These are phyloP conservation scores for Trifolium pratense DNA, from an alignment of 306 rosid species.

Conservation along the genomic window DNA sequence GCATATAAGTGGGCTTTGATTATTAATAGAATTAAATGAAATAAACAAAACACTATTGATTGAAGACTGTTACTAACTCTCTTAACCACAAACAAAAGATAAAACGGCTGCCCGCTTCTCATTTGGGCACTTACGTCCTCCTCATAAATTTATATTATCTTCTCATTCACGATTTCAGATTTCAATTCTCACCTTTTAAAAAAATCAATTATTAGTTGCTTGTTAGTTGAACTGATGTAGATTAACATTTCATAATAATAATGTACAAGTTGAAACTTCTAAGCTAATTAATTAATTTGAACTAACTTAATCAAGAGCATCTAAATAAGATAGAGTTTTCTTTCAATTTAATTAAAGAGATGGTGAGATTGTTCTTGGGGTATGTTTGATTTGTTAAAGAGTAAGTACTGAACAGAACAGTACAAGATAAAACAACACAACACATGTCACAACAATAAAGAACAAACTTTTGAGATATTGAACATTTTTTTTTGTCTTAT, in stretches of 20 bases:
- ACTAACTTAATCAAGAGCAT: no score
- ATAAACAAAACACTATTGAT: neutral
- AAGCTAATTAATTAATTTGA: neutral
- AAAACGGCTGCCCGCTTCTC: slow-evolving; percentile 22
- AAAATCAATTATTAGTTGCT: neutral
- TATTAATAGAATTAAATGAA: neutral
- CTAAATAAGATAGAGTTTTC: no score
- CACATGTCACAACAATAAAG: no score
- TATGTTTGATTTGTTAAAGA: no score
- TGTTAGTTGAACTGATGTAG: neutral
- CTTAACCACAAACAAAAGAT: neutral
- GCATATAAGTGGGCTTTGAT: neutral
- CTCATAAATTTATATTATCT: slow-evolving; percentile 7
- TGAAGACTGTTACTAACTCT: neutral
- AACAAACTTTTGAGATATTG: no score
- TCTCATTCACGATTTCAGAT: slow-evolving; percentile 4
- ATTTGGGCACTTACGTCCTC: slow-evolving; percentile 10
- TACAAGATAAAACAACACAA: no score
- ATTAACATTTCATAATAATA: neutral
- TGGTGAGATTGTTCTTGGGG: no score
- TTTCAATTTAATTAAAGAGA: no score
- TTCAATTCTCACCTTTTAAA: slow-evolving; percentile 1
- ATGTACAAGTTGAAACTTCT: slow-evolving; percentile 4
- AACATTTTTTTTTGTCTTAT: no score
- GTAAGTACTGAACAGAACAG: no score